Conservation (phyloP, 2,329 filamentous ascomycete species). For the Diaporthe sp. region DNA sequence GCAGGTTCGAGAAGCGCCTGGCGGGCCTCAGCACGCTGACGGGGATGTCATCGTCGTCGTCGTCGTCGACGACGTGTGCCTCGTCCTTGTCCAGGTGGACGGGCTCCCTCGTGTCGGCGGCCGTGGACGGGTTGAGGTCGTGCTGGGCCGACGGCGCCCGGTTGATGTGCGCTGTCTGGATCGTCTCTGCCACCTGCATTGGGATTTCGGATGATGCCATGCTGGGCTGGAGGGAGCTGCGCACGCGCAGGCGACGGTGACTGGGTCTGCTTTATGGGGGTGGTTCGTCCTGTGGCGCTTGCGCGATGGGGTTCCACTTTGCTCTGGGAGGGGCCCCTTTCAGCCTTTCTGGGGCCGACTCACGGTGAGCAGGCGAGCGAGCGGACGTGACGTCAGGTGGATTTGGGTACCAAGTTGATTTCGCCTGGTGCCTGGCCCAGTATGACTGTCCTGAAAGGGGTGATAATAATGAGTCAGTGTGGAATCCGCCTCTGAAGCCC, state of each 20-base stretch:
- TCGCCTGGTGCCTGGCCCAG: neutral
- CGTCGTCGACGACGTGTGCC: conserved; percentile 56
- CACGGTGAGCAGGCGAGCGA: conserved; percentile 6
- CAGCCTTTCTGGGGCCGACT: conserved; percentile 22
- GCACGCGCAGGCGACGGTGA: conserved; percentile 1
- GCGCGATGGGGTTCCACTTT: conserved; percentile 10
- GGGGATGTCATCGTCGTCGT: conserved; percentile 78
- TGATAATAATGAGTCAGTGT: conserved; percentile 3
- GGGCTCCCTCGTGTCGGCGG: conserved; percentile 76
- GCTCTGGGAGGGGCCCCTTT: neutral
- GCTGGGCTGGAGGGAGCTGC: conserved; percentile 34
- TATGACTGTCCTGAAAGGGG: neutral
- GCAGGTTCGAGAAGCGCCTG: conserved; percentile 62
- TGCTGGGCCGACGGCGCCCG: conserved; percentile 77
- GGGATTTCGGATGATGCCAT: conserved; percentile 70
- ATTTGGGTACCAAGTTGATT: neutral
- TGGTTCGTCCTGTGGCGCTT: neutral
- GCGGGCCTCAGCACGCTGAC: conserved; percentile 73
- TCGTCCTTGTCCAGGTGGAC: conserved; percentile 53
- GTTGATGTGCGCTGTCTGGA: conserved; percentile 86
- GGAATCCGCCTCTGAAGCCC: neutral
- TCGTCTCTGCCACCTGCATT: conserved; percentile 79
- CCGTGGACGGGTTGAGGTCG: conserved; percentile 85
- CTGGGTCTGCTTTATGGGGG: conserved; percentile 24
- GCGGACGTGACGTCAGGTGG: conserved; percentile 38